These are phyloP conservation scores for Neocucurbitaria cava DNA, from an alignment of 2,329 filamentous ascomycete species.

Conservation along the genomic window DNA sequence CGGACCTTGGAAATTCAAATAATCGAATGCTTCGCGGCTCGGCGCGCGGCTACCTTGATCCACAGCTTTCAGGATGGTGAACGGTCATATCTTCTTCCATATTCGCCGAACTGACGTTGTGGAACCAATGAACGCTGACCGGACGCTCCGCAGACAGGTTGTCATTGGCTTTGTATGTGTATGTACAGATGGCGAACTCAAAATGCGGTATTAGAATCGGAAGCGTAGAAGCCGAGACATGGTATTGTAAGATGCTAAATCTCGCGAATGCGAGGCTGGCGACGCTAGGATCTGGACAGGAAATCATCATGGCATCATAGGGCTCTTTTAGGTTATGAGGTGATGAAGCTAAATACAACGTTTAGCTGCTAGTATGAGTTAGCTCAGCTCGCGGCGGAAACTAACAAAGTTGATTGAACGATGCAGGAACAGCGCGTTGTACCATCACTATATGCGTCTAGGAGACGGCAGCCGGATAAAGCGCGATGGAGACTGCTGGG, in stretches of 20 bases:
- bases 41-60: neutral
- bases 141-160: neutral
- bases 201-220: neutral
- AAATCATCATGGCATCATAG: slow-evolving; percentile 2
- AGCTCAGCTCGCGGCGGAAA: slow-evolving; percentile 1
- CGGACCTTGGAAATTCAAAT: neutral
- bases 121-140: slow-evolving; percentile 6
- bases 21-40: neutral
- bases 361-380: neutral
- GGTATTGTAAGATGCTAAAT: slow-evolving; percentile 1
- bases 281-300: neutral
- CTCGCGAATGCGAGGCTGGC: neutral
- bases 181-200: neutral
- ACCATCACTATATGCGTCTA: neutral
- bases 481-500: neutral
- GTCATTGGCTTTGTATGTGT: neutral
- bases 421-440: slow-evolving; percentile 5
- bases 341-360: neutral
- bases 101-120: slow-evolving; percentile 7
- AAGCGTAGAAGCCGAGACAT: slow-evolving; percentile 4
- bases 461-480: neutral
- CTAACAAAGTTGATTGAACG: neutral
- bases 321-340: neutral
- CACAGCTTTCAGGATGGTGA: slow-evolving; percentile 1
- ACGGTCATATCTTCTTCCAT: neutral